phyloP scores from a whole-genome alignment of 2,329 filamentous ascomycete genomes.

The Ophiognomonia clavigignenti-juglandacearum region DNA sequence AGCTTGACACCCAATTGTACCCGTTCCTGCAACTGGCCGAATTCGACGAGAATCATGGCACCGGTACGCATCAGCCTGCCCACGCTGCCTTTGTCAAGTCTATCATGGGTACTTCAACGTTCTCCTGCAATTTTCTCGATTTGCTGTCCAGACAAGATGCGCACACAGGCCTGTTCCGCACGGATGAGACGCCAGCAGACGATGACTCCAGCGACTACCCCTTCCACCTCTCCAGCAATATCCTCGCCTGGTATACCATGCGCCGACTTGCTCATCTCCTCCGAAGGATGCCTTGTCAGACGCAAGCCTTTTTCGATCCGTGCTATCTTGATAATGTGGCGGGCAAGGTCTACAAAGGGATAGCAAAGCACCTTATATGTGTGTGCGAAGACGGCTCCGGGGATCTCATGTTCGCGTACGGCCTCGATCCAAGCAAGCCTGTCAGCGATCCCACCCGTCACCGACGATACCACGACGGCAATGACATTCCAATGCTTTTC shows the following conservation, averaged over 20 bases:
- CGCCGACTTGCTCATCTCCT: conserved; percentile 3
- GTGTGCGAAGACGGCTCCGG: not conserved
- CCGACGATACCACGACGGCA: conserved; percentile 19
- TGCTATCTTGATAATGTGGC: not conserved
- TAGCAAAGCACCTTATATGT: not conserved
- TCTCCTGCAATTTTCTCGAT: conserved; percentile 11
- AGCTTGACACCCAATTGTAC: conserved; percentile 21
- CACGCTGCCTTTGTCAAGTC: not conserved
- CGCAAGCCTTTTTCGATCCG: not conserved
- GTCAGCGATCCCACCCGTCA: not conserved
- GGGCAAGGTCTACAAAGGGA: not conserved
- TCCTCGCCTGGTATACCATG: conserved; percentile 19
- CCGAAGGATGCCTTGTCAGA: not conserved
- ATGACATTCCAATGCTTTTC: conserved; percentile 20
- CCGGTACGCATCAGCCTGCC: not conserved
- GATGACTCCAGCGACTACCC: conserved; percentile 15
- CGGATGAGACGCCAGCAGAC: conserved; percentile 20
- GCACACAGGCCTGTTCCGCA: conserved; percentile 10
- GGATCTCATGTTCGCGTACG: conserved; percentile 16
- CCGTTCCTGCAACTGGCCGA: conserved; percentile 21
- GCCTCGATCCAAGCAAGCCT: not conserved
- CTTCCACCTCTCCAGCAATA: conserved; percentile 19
- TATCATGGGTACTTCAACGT: conserved; percentile 6
- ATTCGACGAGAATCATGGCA: conserved; percentile 8
- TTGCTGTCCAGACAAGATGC: conserved; percentile 7